phyloP scores from a whole-genome alignment of 1,284 basidiomycete species.

The Irpex sp. region DNA sequence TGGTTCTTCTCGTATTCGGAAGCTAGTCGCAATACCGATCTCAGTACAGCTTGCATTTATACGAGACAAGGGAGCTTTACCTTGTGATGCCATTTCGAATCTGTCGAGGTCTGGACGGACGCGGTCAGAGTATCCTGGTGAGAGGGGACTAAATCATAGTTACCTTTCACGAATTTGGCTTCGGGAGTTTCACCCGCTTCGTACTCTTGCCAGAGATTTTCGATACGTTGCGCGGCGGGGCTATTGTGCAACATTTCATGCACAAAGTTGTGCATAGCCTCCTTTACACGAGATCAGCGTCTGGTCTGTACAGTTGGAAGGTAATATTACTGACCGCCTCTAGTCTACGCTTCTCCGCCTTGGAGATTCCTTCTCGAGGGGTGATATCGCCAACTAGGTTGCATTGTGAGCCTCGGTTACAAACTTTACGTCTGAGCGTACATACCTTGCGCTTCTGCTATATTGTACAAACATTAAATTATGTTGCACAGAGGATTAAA shows the following conservation, averaged over 20 bases:
- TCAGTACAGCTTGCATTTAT: neutral
- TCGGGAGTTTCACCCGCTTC: conserved; percentile 82
- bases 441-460: conserved; percentile 76
- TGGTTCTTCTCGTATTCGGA: conserved; percentile 67
- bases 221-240: conserved; percentile 76
- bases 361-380: conserved; percentile 83
- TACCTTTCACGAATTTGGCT: conserved; percentile 90
- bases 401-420: neutral
- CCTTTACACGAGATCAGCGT: conserved; percentile 35
- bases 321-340: conserved; percentile 54
- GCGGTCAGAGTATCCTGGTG: neutral
- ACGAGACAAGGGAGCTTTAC: conserved; percentile 29
- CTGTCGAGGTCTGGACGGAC: conserved; percentile 74
- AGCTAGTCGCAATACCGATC: conserved; percentile 39
- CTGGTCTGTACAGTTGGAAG: neutral
- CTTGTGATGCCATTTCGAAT: conserved; percentile 89
- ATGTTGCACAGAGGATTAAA: neutral
- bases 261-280: conserved; percentile 90
- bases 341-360: conserved; percentile 74
- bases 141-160: conserved; percentile 10
- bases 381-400: conserved; percentile 85
- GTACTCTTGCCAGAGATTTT: conserved; percentile 89
- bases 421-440: neutral
- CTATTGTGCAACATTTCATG: conserved; percentile 86
- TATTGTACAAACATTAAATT: neutral